Conservation (phyloP, 139 green algal genomes). For the Chlamydomonas incerta region DNA sequence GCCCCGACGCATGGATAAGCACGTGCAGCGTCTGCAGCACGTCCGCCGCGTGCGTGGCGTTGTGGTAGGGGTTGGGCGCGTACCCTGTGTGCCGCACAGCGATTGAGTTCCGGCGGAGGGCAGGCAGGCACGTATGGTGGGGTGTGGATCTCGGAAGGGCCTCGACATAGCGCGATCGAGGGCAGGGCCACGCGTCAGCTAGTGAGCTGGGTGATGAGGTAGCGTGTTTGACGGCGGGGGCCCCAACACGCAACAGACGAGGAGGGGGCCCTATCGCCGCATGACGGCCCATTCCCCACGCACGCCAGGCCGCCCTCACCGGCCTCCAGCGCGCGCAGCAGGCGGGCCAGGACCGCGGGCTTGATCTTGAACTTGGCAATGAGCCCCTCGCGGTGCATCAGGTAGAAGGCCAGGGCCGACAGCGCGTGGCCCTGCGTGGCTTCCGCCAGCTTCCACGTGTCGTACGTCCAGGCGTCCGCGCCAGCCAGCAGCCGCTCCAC, state of each 20-base stretch:
- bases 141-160: too few relatives aligned
- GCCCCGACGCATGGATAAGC: not conserved
- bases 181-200: too few relatives aligned
- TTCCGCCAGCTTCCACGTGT: not conserved
- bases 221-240: too few relatives aligned
- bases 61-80: constrained; percentile 32
- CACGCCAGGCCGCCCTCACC: not conserved
- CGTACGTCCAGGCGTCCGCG: not conserved
- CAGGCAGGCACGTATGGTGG: too few relatives aligned
- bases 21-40: constrained; percentile 40
- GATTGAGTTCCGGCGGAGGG: too few relatives aligned
- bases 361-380: not conserved
- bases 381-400: not conserved
- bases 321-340: constrained; percentile 11
- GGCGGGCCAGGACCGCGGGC: not conserved
- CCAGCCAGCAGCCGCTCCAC: not conserved
- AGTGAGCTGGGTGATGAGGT: too few relatives aligned
- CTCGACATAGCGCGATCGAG: too few relatives aligned
- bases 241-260: too few relatives aligned
- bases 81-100: not conserved
- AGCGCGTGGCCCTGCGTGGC: not conserved
- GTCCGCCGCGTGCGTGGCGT: constrained; percentile 36
- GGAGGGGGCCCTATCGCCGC: too few relatives aligned
- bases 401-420: not conserved
- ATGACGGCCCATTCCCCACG: constrained; percentile 23